phyloP scores from a whole-genome alignment of 257 asterid genomes.

The Solanum paucissectum region DNA sequence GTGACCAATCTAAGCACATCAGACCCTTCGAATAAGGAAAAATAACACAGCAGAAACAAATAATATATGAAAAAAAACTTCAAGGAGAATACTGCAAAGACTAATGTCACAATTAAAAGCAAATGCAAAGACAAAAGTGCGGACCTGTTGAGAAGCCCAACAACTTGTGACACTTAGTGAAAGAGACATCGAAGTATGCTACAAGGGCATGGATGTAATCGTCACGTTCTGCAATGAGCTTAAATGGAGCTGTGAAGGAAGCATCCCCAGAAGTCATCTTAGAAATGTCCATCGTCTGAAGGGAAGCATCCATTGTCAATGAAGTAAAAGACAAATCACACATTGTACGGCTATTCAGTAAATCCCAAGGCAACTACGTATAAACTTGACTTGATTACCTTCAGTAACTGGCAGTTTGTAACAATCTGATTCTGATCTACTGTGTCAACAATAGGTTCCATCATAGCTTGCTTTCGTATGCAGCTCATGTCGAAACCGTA shows the following conservation, averaged over 20 bases:
- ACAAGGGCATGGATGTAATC: constrained; percentile 96
- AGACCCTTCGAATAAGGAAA: background rate
- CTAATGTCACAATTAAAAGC: background rate
- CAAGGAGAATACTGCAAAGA: background rate
- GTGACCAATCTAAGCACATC: background rate
- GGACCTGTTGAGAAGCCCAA: constrained; percentile 93
- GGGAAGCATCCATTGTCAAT: background rate
- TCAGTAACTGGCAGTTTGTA: constrained; percentile 72
- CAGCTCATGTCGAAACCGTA: constrained; percentile 98
- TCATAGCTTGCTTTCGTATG: constrained; percentile 78
- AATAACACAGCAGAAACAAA: background rate
- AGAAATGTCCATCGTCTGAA: constrained; percentile 92
- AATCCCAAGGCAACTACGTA: background rate
- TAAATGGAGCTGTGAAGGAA: constrained; percentile 90
- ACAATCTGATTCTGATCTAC: constrained; percentile 92
- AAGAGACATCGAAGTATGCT: constrained; percentile 89
- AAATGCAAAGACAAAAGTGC: background rate
- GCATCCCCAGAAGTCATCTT: constrained; percentile 82
- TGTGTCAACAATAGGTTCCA: constrained; percentile 92
- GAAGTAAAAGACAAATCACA: background rate
- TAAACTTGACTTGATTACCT: constrained; percentile 36
- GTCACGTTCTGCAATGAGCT: constrained; percentile 88
- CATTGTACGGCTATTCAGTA: background rate
- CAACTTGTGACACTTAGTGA: constrained; percentile 75
- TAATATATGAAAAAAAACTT: background rate